Conservation (phyloP, 441 rosid genomes). For the Mallotus repandus region DNA sequence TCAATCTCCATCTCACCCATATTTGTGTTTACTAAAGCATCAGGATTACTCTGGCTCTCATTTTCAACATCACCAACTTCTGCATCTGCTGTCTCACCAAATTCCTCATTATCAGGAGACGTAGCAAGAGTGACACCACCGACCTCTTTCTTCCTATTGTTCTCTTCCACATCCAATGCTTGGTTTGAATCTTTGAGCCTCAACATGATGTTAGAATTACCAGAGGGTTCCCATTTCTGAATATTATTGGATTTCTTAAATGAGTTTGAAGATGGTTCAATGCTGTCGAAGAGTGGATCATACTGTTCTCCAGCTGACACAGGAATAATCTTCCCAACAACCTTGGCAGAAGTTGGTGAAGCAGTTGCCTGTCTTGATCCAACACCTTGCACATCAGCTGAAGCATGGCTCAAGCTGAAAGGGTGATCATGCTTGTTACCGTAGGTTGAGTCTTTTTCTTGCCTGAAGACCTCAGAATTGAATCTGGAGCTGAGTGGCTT, state of each 20-base stretch:
- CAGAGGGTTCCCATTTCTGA: constrained; percentile 42
- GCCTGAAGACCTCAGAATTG: constrained; percentile 36
- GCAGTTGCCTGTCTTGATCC: constrained; percentile 43
- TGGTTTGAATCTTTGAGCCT: constrained; percentile 51
- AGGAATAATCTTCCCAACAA: constrained; percentile 32
- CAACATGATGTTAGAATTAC: constrained; percentile 38
- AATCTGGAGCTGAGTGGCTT: constrained; percentile 44
- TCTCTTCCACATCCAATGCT: constrained; percentile 58
- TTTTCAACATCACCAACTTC: constrained; percentile 63
- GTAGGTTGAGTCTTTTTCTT: constrained; percentile 31
- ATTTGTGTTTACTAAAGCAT: constrained; percentile 31
- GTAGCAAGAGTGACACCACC: constrained; percentile 35
- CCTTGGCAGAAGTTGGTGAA: constrained; percentile 43
- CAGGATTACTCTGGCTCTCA: constrained; percentile 45
- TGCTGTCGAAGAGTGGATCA: constrained; percentile 85
- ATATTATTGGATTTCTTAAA: constrained; percentile 37
- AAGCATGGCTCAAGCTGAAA: constrained; percentile 31
- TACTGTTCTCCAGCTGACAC: constrained; percentile 54
- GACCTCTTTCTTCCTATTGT: constrained; percentile 39
- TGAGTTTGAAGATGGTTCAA: constrained; percentile 56
- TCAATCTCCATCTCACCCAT: constrained; percentile 51
- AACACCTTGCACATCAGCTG: constrained; percentile 36
- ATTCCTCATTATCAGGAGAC: constrained; percentile 51
- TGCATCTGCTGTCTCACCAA: constrained; percentile 67
- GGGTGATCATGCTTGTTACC: constrained; percentile 23